Base-by-base conservation (phyloP, 805 yeast species). In the Starmerella floris region DNA sequence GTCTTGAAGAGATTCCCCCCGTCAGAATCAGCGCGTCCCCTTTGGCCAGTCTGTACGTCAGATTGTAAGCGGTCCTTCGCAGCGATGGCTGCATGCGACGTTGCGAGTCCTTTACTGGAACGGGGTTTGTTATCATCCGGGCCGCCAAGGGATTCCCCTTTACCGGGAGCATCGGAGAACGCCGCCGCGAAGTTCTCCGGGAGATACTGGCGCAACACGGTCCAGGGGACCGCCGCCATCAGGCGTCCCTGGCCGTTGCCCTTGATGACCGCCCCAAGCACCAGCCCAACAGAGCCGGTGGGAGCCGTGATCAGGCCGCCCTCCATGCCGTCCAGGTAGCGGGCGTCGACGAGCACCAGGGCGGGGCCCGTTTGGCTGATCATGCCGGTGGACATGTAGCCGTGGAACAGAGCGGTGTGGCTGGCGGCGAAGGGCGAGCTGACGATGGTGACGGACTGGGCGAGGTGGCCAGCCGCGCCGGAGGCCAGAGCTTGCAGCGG, bases 241-340 rank as follows among this genome's bases (percentile, higher is more conserved):
- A 62, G 41, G 9, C 54, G 41, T 8, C 65, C 65, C 33, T 60
- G 62, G 23, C 64, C 62, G 16, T 48, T 44, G 4, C 32, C 15
- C 43, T 60, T 58, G 22, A 40, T 37, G 34, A 59, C 39, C 5
- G 42, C 23, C 8, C 64, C 63, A 6, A 47, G 54, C 2, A 59
- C 54, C 25, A 61, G 37, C 3, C 64, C 65, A 5, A 57, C 35
- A 3, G 51, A 43, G 10, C 39, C 35, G 4, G 43, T 44, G 3
- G 25, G 33, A 15, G 43, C 30, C 10, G 17, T 19, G 9, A 49
- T 58, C 3, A 51, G 26, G 13, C 60, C 65, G 11, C 65, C 65
- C 20, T 59, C 59, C 65, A 62, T 62, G 11, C 63, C 62, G 15
- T 60, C 64, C 5, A 62, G 48, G 39, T 42, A 62, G 20, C 64